Percentiles rank a stretch among this genome's conserved stretches.
phyloP scores from a whole-genome alignment of 768 basidiomycete genomes.

The Lactarius vividus region DNA sequence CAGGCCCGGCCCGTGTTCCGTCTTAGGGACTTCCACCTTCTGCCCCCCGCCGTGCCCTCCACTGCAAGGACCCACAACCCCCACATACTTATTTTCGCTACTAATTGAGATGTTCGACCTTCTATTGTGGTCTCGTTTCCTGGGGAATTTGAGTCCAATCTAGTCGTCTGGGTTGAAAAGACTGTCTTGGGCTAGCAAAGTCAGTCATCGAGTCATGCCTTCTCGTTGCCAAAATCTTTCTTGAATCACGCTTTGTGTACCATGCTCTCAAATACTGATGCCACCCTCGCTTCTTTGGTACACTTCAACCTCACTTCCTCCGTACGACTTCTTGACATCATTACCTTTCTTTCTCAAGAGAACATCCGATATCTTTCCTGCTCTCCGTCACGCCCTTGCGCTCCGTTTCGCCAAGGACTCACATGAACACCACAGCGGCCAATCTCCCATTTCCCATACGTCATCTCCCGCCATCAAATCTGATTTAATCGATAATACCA shows the following conservation, averaged over 20 bases:
- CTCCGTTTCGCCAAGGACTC: background rate
- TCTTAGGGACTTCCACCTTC: too few species aligned
- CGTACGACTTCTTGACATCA: background rate
- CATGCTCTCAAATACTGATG: background rate
- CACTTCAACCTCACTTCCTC: background rate
- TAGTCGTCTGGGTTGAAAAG: background rate
- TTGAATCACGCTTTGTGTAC: background rate
- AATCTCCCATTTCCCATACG: background rate
- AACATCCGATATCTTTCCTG: background rate
- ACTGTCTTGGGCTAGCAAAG: background rate
- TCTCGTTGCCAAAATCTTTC: background rate
- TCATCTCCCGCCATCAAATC: background rate
- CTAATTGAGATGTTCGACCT: background rate
- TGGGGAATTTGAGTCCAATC: background rate
- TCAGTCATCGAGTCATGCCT: background rate
- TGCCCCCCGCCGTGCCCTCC: too few species aligned
- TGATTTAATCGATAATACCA: background rate
- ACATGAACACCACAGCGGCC: background rate
- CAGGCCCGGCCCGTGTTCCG: too few species aligned
- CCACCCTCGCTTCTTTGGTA: background rate
- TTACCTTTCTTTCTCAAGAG: conserved; percentile 6
- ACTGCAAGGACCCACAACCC: too few species aligned
- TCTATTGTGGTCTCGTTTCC: background rate
- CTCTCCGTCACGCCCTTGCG: background rate
- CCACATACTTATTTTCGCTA: too few species aligned